Conservation (phyloP, 805 yeast species). For the Ogataea polymorpha region DNA sequence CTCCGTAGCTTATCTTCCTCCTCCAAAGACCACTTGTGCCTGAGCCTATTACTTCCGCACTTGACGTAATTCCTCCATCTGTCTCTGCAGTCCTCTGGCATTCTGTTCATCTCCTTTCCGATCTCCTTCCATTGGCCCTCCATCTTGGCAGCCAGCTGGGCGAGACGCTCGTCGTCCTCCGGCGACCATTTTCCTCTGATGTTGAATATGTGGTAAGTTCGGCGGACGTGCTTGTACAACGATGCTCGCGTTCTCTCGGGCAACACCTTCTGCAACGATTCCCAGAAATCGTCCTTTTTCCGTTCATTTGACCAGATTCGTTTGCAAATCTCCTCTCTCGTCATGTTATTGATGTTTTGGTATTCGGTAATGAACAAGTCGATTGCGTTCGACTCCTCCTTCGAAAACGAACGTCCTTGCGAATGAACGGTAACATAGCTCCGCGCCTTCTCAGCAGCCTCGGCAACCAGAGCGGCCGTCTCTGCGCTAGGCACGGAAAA, state of each 20-base stretch:
- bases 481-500: slow-evolving; percentile 24
- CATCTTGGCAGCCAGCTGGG: slow-evolving; percentile 57
- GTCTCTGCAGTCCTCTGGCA: slow-evolving; percentile 98
- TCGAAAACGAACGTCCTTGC: slow-evolving; percentile 43
- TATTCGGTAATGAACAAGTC: slow-evolving; percentile 72
- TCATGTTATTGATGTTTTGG: slow-evolving; percentile 57
- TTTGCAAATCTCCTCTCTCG: slow-evolving; percentile 68
- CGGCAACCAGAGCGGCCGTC: slow-evolving; percentile 39
- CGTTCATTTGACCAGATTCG: slow-evolving; percentile 87
- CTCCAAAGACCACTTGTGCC: slow-evolving; percentile 79
- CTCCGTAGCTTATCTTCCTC: slow-evolving; percentile 65
- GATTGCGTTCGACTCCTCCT: slow-evolving; percentile 66
- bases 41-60: slow-evolving; percentile 75
- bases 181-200: slow-evolving; percentile 89
- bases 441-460: slow-evolving; percentile 44
- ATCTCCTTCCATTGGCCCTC: slow-evolving; percentile 88
- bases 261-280: slow-evolving; percentile 67
- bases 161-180: slow-evolving; percentile 71
- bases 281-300: slow-evolving; percentile 90
- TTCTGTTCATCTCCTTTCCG: slow-evolving; percentile 76
- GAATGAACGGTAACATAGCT: slow-evolving; percentile 26
- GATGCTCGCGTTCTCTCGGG: slow-evolving; percentile 88
- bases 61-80: slow-evolving; percentile 94
- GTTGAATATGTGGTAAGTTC: slow-evolving; percentile 83
- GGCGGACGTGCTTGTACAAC: slow-evolving; percentile 86